phyloP scores from a whole-genome alignment of 306 rosid species.

The Leucaena leucocephala region DNA sequence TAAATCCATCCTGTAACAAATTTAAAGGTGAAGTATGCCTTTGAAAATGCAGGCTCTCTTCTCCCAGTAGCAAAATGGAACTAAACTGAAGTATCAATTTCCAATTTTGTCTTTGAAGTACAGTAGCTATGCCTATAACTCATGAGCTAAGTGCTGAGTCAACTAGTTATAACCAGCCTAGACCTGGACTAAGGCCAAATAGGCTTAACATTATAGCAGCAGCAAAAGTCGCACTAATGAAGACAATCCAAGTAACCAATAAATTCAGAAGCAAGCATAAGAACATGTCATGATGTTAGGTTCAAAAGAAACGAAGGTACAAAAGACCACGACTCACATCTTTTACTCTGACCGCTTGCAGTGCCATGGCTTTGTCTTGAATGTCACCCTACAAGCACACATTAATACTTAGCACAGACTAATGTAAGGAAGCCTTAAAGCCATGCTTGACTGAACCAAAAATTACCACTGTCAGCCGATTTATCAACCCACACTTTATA shows the following conservation, averaged over 20 bases:
- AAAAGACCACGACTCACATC: slow-evolving; percentile 66
- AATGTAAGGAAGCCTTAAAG: slow-evolving; percentile 21
- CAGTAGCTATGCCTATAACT: background rate
- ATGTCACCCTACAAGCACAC: slow-evolving; percentile 78
- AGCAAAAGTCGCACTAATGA: slow-evolving; percentile 5
- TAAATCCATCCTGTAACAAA: background rate
- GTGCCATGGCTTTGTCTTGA: slow-evolving; percentile 80
- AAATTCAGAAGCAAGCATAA: slow-evolving; percentile 19
- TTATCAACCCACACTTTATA: slow-evolving; percentile 94
- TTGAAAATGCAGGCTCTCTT: no score
- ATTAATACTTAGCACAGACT: slow-evolving; percentile 40
- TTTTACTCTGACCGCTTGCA: slow-evolving; percentile 92
- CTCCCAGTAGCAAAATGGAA: background rate
- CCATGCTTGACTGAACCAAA: slow-evolving; percentile 30
- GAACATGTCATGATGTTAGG: background rate
- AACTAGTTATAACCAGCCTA: background rate
- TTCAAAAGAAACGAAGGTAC: slow-evolving; percentile 11
- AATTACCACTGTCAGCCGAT: slow-evolving; percentile 85
- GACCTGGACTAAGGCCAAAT: background rate
- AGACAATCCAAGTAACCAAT: background rate
- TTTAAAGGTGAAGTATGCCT: background rate
- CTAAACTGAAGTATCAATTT: background rate
- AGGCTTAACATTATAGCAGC: background rate
- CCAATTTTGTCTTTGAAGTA: background rate
- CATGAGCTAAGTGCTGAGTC: background rate